Evolutionary conservation across 495 filamentous ascomycete species (phyloP), one percentile per base, ranked within the genome.

Genomic region (Tuber aestivum): DNA sequence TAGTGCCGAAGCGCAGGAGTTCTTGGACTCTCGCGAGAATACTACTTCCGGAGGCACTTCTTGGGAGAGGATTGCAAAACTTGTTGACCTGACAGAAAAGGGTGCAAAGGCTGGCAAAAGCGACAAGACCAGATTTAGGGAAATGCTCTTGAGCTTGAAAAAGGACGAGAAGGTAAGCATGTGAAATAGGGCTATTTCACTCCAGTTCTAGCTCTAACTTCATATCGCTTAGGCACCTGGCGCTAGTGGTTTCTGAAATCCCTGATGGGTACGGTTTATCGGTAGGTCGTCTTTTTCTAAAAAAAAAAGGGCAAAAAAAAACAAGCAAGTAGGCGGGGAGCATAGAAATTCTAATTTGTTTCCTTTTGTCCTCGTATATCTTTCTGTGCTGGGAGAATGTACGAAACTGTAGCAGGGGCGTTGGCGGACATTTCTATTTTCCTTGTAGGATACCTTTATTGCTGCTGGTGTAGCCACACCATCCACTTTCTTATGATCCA

Each of bases 41-140:
- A 98, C 94, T 50, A 90, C 92, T 27, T 91, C 92, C 2, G 95
- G 96, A 38, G 95, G 95, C 41, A 99, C 96, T 12, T 94, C 93
- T 87, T 99, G 95, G 95, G 95, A 98, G 86, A 90, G 96, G 74
- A 98, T 99, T 84, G 92, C 94, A 3, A 98, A 97, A 86, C 83
- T 98, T 79, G 95, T 97, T 41, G 95, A 99, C 85, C 85, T 99
- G 74, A 97, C 93, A 83, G 95, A 96, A 71, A 98, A 98, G 87
- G 94, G 94, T 18, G 87, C 89, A 69, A 91, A 90, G 82, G 92
- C 91, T 38, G 90, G 88, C 38, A 94, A 94, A 74, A 95, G 91
- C 71, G 94, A 93, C 79, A 99, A 98, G 88, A 92, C 95, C 84
- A 91, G 92, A 76, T 98, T 98, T 88, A 91, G 95, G 75, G 94